Evolutionary conservation across 192 early-diverging fungal genomes (phyloP), one percentile per base, ranked within the genome.

Genomic region (Backusella australiensis): DNA sequence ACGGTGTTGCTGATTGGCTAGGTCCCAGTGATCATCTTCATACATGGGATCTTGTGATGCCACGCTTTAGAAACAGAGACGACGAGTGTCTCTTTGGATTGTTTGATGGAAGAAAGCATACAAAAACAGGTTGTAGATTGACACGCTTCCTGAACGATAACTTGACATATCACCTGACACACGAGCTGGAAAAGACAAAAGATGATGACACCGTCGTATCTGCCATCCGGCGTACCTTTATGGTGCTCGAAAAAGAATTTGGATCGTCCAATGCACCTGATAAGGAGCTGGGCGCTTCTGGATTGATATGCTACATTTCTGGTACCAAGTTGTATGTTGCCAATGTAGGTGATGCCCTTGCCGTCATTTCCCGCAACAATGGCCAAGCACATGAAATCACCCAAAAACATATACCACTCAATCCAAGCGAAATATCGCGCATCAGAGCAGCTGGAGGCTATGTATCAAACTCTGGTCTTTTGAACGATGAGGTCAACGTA

Each of bases 41-140:
- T 3, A 87, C 91, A n/a, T 96, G 95, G 94, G 96, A 97, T 78
- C 80, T 95, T 19, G 96, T 95, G 6, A 85, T 93, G 77, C 93
- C 96, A 8, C 87, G 93, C 39, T 95, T 97, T 75, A 84, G 94
- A 66, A 92, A 89, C 44, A 82, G 89, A 7, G 94, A 94, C 42
- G 93, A 97, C 74, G 96, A 97, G 78, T 93, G 91, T 36, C 75
- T 97, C 4, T 96, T 97, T 87, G 96, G 91, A 14, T 76, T 97
- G 5, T 97, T 96, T 83, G 93, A 97, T 75, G 93, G 93, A 19
- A 83, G 89, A 26, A 86, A 81, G 56, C 59, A 81, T 74, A 46
- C 85, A 69, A 78, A 90, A 73, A 67, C 69, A 21, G 86, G 88
- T 32, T 80, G 81, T 38, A 81, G 71, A 67, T 83, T 91, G 38